phyloP scores from a whole-genome alignment of 768 basidiomycete species.

The Tubosaeta brunneosetosa region DNA sequence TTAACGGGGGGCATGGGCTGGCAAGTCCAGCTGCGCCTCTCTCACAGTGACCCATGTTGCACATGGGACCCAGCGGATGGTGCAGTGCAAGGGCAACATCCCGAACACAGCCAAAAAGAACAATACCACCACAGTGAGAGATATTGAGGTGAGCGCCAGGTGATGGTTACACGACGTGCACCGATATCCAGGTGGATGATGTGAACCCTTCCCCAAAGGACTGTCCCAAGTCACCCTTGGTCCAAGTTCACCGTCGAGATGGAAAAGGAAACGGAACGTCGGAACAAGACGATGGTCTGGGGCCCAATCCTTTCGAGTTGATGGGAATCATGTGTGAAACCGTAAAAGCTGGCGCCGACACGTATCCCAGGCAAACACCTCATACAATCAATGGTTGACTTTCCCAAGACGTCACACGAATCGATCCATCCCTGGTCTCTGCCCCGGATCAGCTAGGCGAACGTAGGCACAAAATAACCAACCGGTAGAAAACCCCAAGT shows the following conservation, averaged over 20 bases:
- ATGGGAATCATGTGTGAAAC: not conserved
- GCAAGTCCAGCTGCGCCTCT: conserved; percentile 48
- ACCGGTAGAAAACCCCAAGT: conserved; percentile 43
- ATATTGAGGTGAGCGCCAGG: no score
- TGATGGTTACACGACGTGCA: no score
- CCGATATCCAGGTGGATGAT: no score
- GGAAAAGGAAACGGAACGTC: not conserved
- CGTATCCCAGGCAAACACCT: not conserved
- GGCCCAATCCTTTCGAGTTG: not conserved
- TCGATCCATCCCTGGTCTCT: not conserved
- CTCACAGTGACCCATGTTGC: conserved; percentile 68
- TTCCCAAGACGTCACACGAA: not conserved
- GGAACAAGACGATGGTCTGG: no score
- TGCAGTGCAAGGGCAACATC: conserved; percentile 58
- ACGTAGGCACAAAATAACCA: conserved; percentile 6
- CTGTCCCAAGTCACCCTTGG: no score
- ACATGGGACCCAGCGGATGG: conserved; percentile 18
- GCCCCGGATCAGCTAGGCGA: conserved; percentile 4
- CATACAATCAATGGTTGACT: not conserved
- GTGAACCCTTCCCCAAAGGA: no score
- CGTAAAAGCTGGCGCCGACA: not conserved
- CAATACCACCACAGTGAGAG: no score
- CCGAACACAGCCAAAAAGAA: conserved; percentile 42
- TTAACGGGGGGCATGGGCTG: not conserved
- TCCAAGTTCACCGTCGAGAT: no score